Evolutionary conservation across 495 filamentous ascomycete species (phyloP).

Genomic region (Podospora appendiculata): DNA sequence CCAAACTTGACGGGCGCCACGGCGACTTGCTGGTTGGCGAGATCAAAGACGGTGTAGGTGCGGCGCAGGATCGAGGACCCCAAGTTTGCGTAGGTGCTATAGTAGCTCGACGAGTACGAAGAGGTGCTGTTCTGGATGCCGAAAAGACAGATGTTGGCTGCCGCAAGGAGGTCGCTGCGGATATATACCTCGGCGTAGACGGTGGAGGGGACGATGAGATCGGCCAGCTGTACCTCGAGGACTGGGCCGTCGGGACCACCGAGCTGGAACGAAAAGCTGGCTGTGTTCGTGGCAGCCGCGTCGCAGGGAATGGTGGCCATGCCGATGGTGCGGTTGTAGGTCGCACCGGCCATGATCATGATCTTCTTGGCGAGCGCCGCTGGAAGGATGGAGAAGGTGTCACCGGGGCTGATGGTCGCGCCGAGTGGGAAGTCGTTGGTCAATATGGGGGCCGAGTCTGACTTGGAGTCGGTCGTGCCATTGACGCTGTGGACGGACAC

Average conservation of each 20-base stretch:
- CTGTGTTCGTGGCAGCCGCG: slow-evolving; percentile 37
- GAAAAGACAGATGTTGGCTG: slow-evolving; percentile 46
- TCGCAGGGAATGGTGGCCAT: slow-evolving; percentile 57
- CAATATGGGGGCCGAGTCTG: slow-evolving; percentile 34
- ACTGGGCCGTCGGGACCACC: slow-evolving; percentile 41
- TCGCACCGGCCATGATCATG: slow-evolving; percentile 50
- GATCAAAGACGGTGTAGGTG: slow-evolving; percentile 79
- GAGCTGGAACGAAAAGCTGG: slow-evolving; percentile 52
- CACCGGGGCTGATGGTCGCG: slow-evolving; percentile 45
- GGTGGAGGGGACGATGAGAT: slow-evolving; percentile 49
- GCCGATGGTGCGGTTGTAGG: slow-evolving; percentile 31
- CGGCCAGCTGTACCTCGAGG: slow-evolving; percentile 56
- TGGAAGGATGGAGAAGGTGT: slow-evolving; percentile 68
- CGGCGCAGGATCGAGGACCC: slow-evolving; percentile 80
- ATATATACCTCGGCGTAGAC: slow-evolving; percentile 8
- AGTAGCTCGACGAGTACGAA: slow-evolving; percentile 18
- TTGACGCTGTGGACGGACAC: slow-evolving; percentile 49
- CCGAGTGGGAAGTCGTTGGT: slow-evolving; percentile 59
- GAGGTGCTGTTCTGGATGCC: slow-evolving; percentile 43
- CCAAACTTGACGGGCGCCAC: slow-evolving; percentile 70
- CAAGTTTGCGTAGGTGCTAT: slow-evolving; percentile 44
- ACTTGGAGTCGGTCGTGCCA: slow-evolving; percentile 13
- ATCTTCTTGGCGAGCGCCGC: slow-evolving; percentile 48
- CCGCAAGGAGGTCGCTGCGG: neutral
- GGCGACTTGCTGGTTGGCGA: slow-evolving; percentile 67